These are phyloP conservation scores for Geranomyces michiganensis DNA, from an alignment of 192 early-diverging fungal species.

Conservation along the genomic window DNA sequence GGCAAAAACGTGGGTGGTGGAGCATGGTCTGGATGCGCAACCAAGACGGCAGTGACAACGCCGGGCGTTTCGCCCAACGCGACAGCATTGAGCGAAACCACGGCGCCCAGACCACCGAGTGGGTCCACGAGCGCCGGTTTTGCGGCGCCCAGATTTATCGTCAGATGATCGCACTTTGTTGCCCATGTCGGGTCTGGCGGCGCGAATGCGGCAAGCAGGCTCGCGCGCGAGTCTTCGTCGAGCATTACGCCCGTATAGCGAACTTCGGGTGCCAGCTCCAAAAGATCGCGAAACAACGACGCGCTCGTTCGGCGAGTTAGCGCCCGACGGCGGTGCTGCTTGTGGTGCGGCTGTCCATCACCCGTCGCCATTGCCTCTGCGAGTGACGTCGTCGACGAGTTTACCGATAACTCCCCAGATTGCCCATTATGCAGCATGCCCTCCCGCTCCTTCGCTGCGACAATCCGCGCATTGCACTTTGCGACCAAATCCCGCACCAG, in stretches of 20 bases:
- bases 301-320: conserved; percentile 25
- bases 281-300: conserved; percentile 37
- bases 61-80: conserved; percentile 30
- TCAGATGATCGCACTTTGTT: conserved; percentile 43
- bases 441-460: conserved; percentile 26
- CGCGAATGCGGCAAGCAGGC: conserved; percentile 23
- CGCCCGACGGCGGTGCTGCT: not conserved
- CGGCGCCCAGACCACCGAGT: conserved; percentile 39
- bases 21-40: not conserved
- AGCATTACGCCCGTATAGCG: conserved; percentile 46
- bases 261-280: conserved; percentile 43
- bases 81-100: conserved; percentile 20
- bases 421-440: conserved; percentile 8
- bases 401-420: not conserved
- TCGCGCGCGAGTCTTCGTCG: conserved; percentile 3
- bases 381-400: not conserved
- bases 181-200: conserved; percentile 27
- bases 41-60: conserved; percentile 38
- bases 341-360: not conserved
- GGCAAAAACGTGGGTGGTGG: no score
- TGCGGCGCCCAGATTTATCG: conserved; percentile 40
- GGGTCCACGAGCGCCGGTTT: conserved; percentile 28
- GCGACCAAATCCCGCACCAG: conserved; percentile 51
- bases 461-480: conserved; percentile 43
- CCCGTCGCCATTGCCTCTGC: not conserved